A percentile compares a stretch with the other conserved stretches of the same genome.
These are phyloP conservation scores for Sporothrix inflata DNA, from an alignment of 2,329 filamentous ascomycete genomes.

Conservation along the genomic window DNA sequence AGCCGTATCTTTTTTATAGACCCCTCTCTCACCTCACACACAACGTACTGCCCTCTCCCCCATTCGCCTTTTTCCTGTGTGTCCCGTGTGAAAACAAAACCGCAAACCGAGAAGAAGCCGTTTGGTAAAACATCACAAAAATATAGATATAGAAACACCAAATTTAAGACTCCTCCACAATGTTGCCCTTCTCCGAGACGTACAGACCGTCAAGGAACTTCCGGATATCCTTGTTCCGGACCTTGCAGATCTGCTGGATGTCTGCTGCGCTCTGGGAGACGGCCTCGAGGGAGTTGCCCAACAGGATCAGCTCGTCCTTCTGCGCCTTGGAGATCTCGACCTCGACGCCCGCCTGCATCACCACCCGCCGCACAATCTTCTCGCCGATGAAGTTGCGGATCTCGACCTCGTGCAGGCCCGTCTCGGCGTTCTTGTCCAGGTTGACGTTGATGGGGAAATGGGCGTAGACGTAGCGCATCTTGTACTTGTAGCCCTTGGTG, in stretches of 20 bases:
- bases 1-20: neutral
- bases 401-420: slow-evolving; percentile 86
- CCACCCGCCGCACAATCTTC: slow-evolving; percentile 95
- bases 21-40: neutral
- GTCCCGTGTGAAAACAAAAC: slow-evolving; percentile 25
- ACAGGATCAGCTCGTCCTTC: slow-evolving; percentile 96
- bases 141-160: slow-evolving; percentile 20
- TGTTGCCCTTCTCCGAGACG: slow-evolving; percentile 98
- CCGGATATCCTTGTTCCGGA: slow-evolving; percentile 99
- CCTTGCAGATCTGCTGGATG: slow-evolving; percentile 99
- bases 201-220: slow-evolving; percentile 99
- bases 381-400: slow-evolving; percentile 99
- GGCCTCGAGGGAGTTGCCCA: slow-evolving; percentile 93
- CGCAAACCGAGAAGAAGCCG: slow-evolving; percentile 29
- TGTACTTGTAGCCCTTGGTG: slow-evolving; percentile 99
- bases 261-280: slow-evolving; percentile 98
- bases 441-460: slow-evolving; percentile 99
- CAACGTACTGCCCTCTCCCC: neutral
- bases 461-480: slow-evolving; percentile 99
- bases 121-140: slow-evolving; percentile 6
- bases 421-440: slow-evolving; percentile 94
- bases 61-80: neutral
- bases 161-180: slow-evolving; percentile 64
- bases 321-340: slow-evolving; percentile 87
- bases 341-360: slow-evolving; percentile 87